Base-by-base conservation (phyloP, 1,139 yeast genomes). In the Scheffersomyces cryptocercus region DNA sequence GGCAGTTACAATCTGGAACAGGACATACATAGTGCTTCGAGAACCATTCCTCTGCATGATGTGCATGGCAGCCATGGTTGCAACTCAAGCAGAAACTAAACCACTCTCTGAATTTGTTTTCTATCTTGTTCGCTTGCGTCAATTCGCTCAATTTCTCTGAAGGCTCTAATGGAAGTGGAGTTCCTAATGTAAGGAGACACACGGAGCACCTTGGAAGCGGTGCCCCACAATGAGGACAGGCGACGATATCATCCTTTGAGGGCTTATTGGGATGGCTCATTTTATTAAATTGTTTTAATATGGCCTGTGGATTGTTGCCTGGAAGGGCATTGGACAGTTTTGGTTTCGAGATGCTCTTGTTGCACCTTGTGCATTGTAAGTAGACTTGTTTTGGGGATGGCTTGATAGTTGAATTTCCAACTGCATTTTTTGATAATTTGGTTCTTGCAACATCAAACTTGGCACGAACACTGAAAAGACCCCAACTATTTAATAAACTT, bases 41-140 rank as follows among this genome's bases (percentile, higher is more conserved):
- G 59, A 93, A 93, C 98, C 98, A 93, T 58, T 89, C 96, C 53
- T 87, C 90, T 0, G 98, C 97, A 62, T 93, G 98, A 12, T 85
- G 89, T 0, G 96, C 91, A 67, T 93, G 99, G 77, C 85, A 83
- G 1, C 97, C 97, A 58, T 93, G 98, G 59, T 86, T 88, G 61
- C 98, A 93, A 26, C 85, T 81, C 50, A 93, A 69, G 59, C 99
- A 93, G 64, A 89, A 89, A 52, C 95, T 88, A 52, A 93, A 90
- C 96, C 96, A 84, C 51, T 83, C 82, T 46, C 76, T 65, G 59
- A 81, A 78, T 45, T 69, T 68, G 36, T 67, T 66, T 40, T 65
- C 74, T 37, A 64, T 65, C 34, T 55, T 54, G 29, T 53, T 53
- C 7, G 52, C 53, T 24, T 47, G 15, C 3, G 58, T 49, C 13